Base-by-base conservation (phyloP, 768 basidiomycete species). In the Pisolithus microcarpus region DNA sequence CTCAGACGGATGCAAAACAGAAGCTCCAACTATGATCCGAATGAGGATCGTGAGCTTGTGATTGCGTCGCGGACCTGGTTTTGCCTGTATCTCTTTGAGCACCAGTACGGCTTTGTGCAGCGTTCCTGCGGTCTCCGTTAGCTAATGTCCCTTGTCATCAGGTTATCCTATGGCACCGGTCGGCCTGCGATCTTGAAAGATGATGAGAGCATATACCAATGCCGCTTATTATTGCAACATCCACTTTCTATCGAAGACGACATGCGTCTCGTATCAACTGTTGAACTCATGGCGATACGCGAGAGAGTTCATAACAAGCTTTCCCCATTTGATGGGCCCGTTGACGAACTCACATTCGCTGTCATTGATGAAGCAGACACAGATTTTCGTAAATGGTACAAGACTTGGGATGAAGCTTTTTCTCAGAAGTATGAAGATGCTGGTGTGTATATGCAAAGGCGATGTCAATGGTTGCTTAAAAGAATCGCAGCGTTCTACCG, bases 111-210 rank as follows among this genome's bases (percentile, higher is more conserved):
- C 21, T 24, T 42, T 18, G 16, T 5, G 8, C 16, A 24, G 16
- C 5, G 15, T 21, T 15, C 34, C 10, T 43, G 15, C 9, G 11
- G 10, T 4, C 16, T 36, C 16, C 34, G 4, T 15, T 31, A 46
- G 15, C 10, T 54, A n/a, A 47, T 26, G 10, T 30, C 43, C 40
- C 30, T n/a, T 18, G 13, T 28, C 38, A 47, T n/a, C 56, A 95
- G 92, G 62, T 77, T 97, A 68, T 94, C 92, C 0, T 97, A 94
- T 59, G 94, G 93, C 4, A 95, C 89, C 38, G 93, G 93, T 9
- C 85, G 93, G 34, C 92, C 93, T 1, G 90, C 92, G 0, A 91
- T 96, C 42, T 72, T 96, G 26, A 87, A 89, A 60, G 91, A 95
- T 53, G 93, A 97, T 58, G 92, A 94, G 63, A 87, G 90, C 46